A percentile compares a stretch with the other conserved stretches of the same genome.
Evolutionary conservation across 306 rosid genomes (phyloP).

Genomic region (Benincasa hispida): DNA sequence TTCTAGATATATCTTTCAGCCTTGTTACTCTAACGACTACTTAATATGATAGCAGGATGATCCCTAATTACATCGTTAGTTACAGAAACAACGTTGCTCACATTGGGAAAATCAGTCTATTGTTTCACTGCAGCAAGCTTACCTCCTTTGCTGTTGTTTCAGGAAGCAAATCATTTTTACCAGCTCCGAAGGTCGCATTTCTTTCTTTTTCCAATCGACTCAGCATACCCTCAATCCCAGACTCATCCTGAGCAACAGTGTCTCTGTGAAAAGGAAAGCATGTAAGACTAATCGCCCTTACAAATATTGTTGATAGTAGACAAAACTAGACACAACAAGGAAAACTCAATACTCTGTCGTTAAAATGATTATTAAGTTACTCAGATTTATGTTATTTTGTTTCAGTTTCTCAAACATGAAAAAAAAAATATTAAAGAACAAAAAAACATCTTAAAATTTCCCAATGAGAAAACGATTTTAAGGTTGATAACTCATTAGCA

Average conservation of each 20-base stretch:
- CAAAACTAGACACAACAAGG: neutral
- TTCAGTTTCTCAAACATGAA: neutral
- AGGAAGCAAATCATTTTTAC: constrained; percentile 21
- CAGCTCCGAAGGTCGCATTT: constrained; percentile 28
- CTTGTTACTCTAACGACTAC: neutral
- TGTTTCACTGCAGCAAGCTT: neutral
- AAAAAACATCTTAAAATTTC: neutral
- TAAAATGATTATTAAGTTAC: neutral
- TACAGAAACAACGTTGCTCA: neutral
- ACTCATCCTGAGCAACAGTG: constrained; percentile 26
- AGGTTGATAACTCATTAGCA: neutral
- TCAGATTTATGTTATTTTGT: neutral
- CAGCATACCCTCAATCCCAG: constrained; percentile 88
- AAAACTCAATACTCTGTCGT: neutral
- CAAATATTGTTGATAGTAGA: neutral
- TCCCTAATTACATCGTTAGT: neutral
- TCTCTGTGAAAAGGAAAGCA: constrained; percentile 27
- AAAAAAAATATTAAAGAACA: no score
- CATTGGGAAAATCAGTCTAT: neutral
- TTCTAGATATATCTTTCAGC: neutral
- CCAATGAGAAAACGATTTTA: neutral
- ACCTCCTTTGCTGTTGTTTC: constrained; percentile 32
- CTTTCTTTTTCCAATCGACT: constrained; percentile 70
- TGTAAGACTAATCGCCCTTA: neutral
- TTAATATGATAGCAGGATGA: neutral